Conservation (phyloP, 202 grass and related monocot genomes). For the Digitaria exilis region DNA sequence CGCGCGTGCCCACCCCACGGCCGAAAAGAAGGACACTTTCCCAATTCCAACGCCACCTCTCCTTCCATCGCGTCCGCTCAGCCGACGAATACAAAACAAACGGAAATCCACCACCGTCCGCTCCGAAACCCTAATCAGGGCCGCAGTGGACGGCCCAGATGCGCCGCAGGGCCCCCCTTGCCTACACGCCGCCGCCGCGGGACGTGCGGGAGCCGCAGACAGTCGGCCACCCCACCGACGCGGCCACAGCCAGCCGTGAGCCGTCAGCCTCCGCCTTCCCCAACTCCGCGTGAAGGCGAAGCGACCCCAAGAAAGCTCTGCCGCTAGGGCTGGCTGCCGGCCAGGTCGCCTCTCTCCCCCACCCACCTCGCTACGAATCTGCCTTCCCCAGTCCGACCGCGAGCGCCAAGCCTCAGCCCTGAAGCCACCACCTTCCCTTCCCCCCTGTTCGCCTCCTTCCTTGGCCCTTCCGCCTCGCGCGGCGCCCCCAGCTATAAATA, state of each 20-base stretch:
- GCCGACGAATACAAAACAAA: not conserved
- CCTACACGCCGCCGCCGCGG: not conserved
- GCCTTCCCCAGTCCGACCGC: conserved; percentile 44
- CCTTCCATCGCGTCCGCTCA: not conserved
- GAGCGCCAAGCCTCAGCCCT: conserved; percentile 10
- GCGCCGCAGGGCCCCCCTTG: not conserved
- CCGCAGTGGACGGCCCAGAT: not conserved
- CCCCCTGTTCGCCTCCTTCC: conserved; percentile 2
- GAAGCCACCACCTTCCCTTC: not conserved
- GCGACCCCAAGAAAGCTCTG: conserved; percentile 5
- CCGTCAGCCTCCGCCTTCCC: too few relatives aligned
- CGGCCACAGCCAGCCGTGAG: not conserved
- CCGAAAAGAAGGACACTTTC: not conserved
- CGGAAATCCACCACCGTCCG: not conserved
- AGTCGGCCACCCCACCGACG: not conserved
- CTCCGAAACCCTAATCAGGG: not conserved
- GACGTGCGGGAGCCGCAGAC: not conserved
- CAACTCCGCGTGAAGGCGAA: conserved; percentile 33
- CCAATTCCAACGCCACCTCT: not conserved
- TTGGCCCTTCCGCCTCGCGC: not conserved
- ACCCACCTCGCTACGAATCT: conserved; percentile 20
- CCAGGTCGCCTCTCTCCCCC: not conserved
- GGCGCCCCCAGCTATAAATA: conserved; percentile 35
- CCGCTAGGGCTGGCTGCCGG: not conserved
- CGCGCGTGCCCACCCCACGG: not conserved